Conservation (phyloP, 257 asterid species). For the Pogostemon cablin region DNA sequence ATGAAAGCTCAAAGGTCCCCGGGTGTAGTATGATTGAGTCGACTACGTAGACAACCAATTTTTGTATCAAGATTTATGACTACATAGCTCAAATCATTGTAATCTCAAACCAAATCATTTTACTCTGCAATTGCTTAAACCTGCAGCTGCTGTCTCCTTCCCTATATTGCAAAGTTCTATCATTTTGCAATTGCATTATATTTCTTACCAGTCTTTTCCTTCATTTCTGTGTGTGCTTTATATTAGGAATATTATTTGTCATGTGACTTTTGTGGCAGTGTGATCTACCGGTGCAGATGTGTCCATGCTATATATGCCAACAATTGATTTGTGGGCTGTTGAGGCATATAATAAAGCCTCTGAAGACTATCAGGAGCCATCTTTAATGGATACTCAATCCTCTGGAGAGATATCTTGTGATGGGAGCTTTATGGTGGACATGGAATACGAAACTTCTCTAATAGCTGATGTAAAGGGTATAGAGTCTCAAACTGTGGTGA, state of each 20-base stretch:
- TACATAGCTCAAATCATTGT: too few relatives aligned
- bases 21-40: too few relatives aligned
- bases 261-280: conserved; percentile 65
- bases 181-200: too few relatives aligned
- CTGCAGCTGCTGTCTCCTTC: conserved; percentile 4
- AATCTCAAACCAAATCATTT: too few relatives aligned
- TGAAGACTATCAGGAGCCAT: conserved; percentile 42
- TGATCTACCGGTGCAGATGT: conserved; percentile 62
- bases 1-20: too few relatives aligned
- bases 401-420: conserved; percentile 34
- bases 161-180: too few relatives aligned
- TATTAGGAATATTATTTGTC: conserved; percentile 32
- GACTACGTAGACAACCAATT: too few relatives aligned
- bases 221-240: conserved; percentile 5
- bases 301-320: conserved; percentile 85
- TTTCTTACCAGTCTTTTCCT: background rate
- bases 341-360: conserved; percentile 49
- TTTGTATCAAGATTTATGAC: too few relatives aligned
- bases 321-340: conserved; percentile 91
- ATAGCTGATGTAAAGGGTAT: conserved; percentile 39
- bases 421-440: conserved; percentile 32
- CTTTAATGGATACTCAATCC: conserved; percentile 36
- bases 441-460: conserved; percentile 38
- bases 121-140: background rate
- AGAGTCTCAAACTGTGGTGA: conserved; percentile 41